Evolutionary conservation across 352 stramenopile species (phyloP), one percentile per base, ranked within the genome.

Genomic region (Globisporangium cederbergense): DNA sequence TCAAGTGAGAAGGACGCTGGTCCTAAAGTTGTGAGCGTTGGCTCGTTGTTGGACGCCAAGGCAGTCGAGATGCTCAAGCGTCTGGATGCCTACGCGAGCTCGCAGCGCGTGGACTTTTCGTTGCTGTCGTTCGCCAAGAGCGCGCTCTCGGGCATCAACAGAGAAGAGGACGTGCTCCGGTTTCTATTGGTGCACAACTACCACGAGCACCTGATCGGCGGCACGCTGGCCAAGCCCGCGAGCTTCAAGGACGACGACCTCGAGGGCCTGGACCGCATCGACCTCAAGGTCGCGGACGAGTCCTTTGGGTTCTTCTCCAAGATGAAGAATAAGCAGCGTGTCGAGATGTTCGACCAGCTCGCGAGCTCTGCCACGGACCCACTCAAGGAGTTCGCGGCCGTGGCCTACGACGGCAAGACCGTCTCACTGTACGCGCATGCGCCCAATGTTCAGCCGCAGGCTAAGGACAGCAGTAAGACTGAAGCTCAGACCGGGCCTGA

Each of bases 101-200:
- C 79, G 0, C 81, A 90, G 47, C 57, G 71, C n/a, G 71, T 86
- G 32, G 76, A 90, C 60, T 68, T 74, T 22, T 42, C 76, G 18
- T 60, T 89, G 25, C 49, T 89, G 2, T 52, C 68, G 20, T 93
- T 89, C 60, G 75, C 79, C 9, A 76, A 65, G 53, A 56, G 78
- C 13, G 73, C 70, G 11, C 58, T 88, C 6, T 58, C 40, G 4
- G 53, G 62, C 6, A 69, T 77, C 14, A 68, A 71, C 38, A 62
- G 77, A 1, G 71, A 77, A 51, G 58, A 77, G 20, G 69, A 81
- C 10, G 68, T 89, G 32, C 62, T 93, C 3, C 83, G 83, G 2
- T 90, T 93, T 36, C 68, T 95, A 14, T 63, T 91, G 2, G 64
- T 91, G n/a, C 83, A 92, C 53, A 94, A 92, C 65, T 94, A 87